These are phyloP conservation scores for Tilletia horrida DNA, from an alignment of 1,284 basidiomycete genomes.

Conservation along the genomic window DNA sequence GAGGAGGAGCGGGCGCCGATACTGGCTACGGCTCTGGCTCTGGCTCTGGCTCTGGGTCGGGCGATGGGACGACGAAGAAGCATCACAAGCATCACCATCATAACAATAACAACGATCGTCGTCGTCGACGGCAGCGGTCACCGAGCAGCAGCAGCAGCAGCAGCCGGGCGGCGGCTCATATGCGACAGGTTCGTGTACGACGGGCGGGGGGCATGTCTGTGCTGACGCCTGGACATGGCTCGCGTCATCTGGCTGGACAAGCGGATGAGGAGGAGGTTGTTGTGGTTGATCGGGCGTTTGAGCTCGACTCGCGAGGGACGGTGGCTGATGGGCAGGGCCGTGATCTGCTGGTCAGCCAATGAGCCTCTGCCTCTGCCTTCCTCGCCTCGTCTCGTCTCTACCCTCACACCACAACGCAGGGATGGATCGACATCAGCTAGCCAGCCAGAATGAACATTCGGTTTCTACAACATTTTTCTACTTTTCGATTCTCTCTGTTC, in stretches of 20 bases:
- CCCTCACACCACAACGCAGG: no score
- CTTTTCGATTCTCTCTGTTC: not conserved
- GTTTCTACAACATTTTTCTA: not conserved
- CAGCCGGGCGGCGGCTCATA: not conserved
- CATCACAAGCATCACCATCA: not conserved
- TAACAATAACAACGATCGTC: conserved; percentile 1
- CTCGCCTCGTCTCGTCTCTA: no score
- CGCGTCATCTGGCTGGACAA: not conserved
- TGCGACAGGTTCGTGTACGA: no score
- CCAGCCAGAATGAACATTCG: no score
- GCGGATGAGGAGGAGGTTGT: not conserved
- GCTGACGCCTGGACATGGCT: no score
- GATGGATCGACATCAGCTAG: no score
- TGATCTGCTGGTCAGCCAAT: not conserved
- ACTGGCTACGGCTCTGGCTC: not conserved
- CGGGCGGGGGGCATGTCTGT: no score
- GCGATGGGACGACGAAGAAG: not conserved
- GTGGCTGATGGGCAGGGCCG: not conserved
- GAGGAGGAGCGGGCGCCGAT: not conserved
- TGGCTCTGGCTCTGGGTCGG: not conserved
- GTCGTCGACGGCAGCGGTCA: not conserved
- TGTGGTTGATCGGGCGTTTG: not conserved
- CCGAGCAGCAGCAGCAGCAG: not conserved
- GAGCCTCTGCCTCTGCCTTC: no score
- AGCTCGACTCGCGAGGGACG: not conserved